A percentile compares a stretch with the other conserved stretches of the same genome.
phyloP scores from a whole-genome alignment of 1,139 yeast species.

The Ogataea hybrid region DNA sequence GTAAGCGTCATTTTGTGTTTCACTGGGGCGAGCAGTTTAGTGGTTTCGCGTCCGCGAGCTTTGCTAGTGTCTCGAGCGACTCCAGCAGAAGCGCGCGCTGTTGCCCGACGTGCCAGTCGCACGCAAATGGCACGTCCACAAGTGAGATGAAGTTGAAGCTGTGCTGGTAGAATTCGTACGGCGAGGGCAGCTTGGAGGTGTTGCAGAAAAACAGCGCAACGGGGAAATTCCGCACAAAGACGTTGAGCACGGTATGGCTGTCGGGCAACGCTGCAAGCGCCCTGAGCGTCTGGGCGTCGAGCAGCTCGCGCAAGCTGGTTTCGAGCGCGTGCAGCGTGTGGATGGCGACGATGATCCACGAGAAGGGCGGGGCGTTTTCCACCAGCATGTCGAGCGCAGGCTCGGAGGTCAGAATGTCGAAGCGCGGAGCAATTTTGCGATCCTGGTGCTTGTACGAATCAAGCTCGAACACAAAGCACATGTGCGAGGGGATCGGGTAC shows the following conservation, averaged over 20 bases:
- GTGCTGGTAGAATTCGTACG: constrained; percentile 25
- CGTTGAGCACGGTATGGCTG: constrained; percentile 22
- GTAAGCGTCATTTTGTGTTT: constrained; percentile 26
- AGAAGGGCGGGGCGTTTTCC: constrained; percentile 1
- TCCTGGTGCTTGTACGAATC: constrained; percentile 21
- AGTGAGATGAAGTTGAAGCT: constrained; percentile 29
- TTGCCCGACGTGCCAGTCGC: constrained; percentile 39
- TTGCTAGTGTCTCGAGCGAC: constrained; percentile 40
- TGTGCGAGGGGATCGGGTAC: constrained; percentile 24
- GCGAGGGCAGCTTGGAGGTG: constrained; percentile 32
- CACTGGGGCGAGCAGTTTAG: constrained; percentile 16
- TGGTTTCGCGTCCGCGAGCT: constrained; percentile 29
- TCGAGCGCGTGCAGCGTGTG: constrained; percentile 10
- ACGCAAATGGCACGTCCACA: constrained; percentile 27
- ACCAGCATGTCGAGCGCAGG: constrained; percentile 1
- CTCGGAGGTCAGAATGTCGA: constrained; percentile 16
- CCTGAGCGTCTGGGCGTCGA: constrained; percentile 3
- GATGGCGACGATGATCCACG: constrained; percentile 11
- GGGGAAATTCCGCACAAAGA: constrained; percentile 31
- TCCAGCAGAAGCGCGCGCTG: constrained; percentile 36
- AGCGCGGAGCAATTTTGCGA: constrained; percentile 22
- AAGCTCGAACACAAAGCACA: constrained; percentile 27
- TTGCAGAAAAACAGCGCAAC: constrained; percentile 11
- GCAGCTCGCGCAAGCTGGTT: background rate
- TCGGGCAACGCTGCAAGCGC: constrained; percentile 8